Percentiles rank a stretch among this genome's conserved stretches.
phyloP scores from a whole-genome alignment of 352 stramenopile species.

The Phytophthora fragariae region DNA sequence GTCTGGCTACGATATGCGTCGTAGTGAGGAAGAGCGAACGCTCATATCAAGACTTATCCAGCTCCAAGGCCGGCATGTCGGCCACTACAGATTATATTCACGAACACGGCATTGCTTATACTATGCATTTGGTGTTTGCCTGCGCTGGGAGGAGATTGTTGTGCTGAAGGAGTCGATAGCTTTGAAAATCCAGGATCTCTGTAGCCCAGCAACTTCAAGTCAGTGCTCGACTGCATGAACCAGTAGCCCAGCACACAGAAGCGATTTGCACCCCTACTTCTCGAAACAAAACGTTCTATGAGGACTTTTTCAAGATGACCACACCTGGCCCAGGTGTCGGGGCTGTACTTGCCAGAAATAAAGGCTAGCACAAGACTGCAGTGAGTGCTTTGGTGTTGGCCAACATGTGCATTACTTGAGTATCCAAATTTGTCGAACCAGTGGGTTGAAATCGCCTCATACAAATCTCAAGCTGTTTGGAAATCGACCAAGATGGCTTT shows the following conservation, averaged over 20 bases:
- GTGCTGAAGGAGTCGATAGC: background rate
- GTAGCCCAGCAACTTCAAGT: background rate
- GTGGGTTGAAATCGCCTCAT: too few species aligned
- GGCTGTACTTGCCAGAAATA: too few species aligned
- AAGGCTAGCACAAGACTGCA: too few species aligned
- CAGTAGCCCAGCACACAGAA: conserved; percentile 23
- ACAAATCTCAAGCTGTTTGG: too few species aligned
- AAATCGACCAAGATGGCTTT: too few species aligned
- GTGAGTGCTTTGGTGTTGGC: too few species aligned
- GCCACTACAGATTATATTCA: conserved; percentile 35
- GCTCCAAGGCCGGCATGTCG: conserved; percentile 15
- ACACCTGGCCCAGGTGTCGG: too few species aligned
- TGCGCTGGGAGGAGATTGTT: conserved; percentile 1
- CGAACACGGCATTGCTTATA: conserved; percentile 42
- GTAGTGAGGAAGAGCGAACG: conserved; percentile 20
- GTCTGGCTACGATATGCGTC: conserved; percentile 16
- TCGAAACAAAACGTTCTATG: background rate
- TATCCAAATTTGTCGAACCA: too few species aligned
- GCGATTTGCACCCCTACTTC: conserved; percentile 13
- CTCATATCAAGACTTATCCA: conserved; percentile 27
- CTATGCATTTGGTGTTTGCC: background rate
- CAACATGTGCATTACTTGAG: too few species aligned
- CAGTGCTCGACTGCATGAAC: background rate
- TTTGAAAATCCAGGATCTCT: background rate
- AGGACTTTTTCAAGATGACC: background rate